Conservation (phyloP, 2,329 filamentous ascomycete genomes). For the Aspergillus versicolor region DNA sequence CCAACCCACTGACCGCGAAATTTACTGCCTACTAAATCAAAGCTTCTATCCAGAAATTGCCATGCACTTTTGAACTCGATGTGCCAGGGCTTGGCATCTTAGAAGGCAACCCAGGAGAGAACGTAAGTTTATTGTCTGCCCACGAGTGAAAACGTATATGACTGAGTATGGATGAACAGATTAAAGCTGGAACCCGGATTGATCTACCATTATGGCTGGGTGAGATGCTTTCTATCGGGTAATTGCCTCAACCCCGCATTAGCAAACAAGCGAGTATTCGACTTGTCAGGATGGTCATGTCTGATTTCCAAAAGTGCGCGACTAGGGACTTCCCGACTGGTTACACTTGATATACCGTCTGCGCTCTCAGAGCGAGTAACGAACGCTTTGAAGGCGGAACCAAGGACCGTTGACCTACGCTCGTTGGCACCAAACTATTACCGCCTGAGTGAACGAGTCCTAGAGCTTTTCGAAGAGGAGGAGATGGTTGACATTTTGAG, state of each 20-base stretch:
- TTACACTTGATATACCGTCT: conserved; percentile 77
- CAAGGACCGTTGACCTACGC: conserved; percentile 78
- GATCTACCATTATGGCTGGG: conserved; percentile 90
- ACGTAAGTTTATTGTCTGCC: conserved; percentile 38
- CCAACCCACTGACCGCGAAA: not conserved
- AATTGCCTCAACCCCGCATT: conserved; percentile 18
- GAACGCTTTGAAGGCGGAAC: conserved; percentile 87
- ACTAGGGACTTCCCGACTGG: conserved; percentile 56
- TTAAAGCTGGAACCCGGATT: conserved; percentile 78
- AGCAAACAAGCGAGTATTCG: not conserved
- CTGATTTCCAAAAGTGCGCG: conserved; percentile 35
- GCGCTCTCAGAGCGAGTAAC: conserved; percentile 77
- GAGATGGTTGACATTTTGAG: conserved; percentile 71
- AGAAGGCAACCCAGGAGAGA: conserved; percentile 72
- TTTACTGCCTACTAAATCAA: not conserved
- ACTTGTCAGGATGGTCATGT: not conserved
- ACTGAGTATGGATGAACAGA: conserved; percentile 40
- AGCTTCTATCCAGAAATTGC: conserved; percentile 69
- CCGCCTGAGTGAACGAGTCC: conserved; percentile 75
- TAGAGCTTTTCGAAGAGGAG: conserved; percentile 90
- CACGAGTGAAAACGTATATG: not conserved
- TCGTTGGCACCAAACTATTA: conserved; percentile 87
- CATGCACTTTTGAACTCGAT: conserved; percentile 90
- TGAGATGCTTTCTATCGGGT: conserved; percentile 71
- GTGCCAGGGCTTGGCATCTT: conserved; percentile 85